Conservation (phyloP, 495 filamentous ascomycete genomes). For the Penicillium desertorum region DNA sequence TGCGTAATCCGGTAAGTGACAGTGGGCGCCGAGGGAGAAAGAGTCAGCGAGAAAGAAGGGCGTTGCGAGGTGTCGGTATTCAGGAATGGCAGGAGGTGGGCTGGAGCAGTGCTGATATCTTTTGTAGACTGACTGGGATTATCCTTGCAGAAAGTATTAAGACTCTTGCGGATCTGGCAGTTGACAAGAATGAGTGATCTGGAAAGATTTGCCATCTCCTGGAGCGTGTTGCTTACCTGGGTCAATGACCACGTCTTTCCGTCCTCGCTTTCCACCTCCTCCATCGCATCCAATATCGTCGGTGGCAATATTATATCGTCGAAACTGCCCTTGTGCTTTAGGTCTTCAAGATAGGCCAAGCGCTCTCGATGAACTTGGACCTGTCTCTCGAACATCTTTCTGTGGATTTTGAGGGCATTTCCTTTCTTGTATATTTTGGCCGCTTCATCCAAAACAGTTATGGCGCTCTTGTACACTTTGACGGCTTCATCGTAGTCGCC, state of each 20-base stretch:
- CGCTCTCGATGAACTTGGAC: slow-evolving; percentile 19
- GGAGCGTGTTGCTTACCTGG: slow-evolving; percentile 3
- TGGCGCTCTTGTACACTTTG: slow-evolving; percentile 17
- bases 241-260: slow-evolving; percentile 14
- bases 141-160: slow-evolving; percentile 7
- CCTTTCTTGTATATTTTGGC: slow-evolving; percentile 19
- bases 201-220: neutral
- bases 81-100: slow-evolving; percentile 18
- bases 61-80: slow-evolving; percentile 8
- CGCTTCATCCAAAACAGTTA: slow-evolving; percentile 18
- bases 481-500: slow-evolving; percentile 40
- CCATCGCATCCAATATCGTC: slow-evolving; percentile 15
- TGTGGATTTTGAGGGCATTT: slow-evolving; percentile 17
- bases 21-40: slow-evolving; percentile 2
- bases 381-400: slow-evolving; percentile 26
- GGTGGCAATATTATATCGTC: slow-evolving; percentile 15
- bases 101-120: slow-evolving; percentile 5
- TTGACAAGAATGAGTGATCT: neutral
- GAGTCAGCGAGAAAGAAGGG: slow-evolving; percentile 13
- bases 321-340: slow-evolving; percentile 14
- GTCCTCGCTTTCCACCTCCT: slow-evolving; percentile 11
- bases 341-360: slow-evolving; percentile 14
- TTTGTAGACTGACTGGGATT: neutral
- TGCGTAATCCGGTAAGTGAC: slow-evolving; percentile 22
- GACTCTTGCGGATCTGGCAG: slow-evolving; percentile 17